phyloP scores from a whole-genome alignment of 2,329 filamentous ascomycete genomes.

The Diplodia sapinea region DNA sequence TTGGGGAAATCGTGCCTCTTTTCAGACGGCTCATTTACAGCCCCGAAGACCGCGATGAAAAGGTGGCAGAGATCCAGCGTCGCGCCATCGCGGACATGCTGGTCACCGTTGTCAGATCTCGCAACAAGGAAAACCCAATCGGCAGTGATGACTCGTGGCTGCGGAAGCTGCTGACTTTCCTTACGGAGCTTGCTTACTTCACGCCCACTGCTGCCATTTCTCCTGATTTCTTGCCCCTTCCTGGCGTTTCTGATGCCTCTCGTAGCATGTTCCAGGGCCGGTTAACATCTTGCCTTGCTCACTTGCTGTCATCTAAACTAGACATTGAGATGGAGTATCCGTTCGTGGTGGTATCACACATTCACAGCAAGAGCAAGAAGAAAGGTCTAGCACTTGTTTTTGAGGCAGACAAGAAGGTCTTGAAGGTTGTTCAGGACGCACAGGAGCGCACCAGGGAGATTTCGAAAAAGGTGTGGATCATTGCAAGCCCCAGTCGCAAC shows the following conservation, averaged over 20 bases:
- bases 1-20: conserved; percentile 62
- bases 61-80: conserved; percentile 53
- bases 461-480: conserved; percentile 36
- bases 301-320: conserved; percentile 52
- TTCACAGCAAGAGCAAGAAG: conserved; percentile 38
- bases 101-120: conserved; percentile 55
- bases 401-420: conserved; percentile 54
- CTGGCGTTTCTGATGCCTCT: conserved; percentile 54
- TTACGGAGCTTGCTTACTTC: conserved; percentile 60
- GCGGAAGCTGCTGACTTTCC: conserved; percentile 51
- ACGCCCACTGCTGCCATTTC: conserved; percentile 43
- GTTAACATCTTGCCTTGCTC: conserved; percentile 61
- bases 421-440: conserved; percentile 45
- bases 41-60: conserved; percentile 54
- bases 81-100: conserved; percentile 60
- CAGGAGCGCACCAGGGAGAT: conserved; percentile 42
- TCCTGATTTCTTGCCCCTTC: conserved; percentile 48
- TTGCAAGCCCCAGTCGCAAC: neutral
- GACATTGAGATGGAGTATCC: conserved; percentile 47
- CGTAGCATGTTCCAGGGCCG: conserved; percentile 61
- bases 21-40: conserved; percentile 55
- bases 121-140: conserved; percentile 42
- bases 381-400: conserved; percentile 54
- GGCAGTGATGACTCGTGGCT: conserved; percentile 51
- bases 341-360: conserved; percentile 49